phyloP scores from a whole-genome alignment of 345 rosid species.

The Combretum micranthum region DNA sequence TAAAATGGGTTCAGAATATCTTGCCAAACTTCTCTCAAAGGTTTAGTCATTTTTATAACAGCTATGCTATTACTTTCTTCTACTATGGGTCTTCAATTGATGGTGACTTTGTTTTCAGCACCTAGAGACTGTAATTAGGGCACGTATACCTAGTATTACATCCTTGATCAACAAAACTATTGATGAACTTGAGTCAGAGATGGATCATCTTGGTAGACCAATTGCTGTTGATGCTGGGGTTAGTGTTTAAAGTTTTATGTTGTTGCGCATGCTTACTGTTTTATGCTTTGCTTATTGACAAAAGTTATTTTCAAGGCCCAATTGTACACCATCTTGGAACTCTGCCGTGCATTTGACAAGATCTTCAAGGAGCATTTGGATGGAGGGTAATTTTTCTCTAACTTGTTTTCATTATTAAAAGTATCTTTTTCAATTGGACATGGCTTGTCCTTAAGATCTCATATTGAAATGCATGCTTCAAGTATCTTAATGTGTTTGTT shows the following conservation, averaged over 20 bases:
- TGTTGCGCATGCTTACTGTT: constrained; percentile 3
- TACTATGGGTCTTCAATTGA: constrained; percentile 7
- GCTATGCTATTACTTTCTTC: background rate
- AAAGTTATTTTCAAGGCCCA: constrained; percentile 44
- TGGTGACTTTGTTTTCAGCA: constrained; percentile 42
- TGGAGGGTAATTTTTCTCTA: constrained; percentile 60
- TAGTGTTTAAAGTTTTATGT: constrained; percentile 12
- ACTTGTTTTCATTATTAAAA: too few species aligned
- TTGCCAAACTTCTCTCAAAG: constrained; percentile 92
- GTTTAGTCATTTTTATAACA: constrained; percentile 22
- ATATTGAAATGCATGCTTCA: too few species aligned
- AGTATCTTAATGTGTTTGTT: too few species aligned
- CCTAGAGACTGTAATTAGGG: constrained; percentile 77
- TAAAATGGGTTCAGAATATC: constrained; percentile 97
- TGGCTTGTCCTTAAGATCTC: too few species aligned
- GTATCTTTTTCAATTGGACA: too few species aligned
- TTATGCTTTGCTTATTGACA: constrained; percentile 8
- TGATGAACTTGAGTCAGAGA: constrained; percentile 84
- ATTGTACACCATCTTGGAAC: constrained; percentile 65
- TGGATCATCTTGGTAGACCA: constrained; percentile 86
- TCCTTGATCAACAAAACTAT: constrained; percentile 83
- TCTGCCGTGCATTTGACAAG: constrained; percentile 81
- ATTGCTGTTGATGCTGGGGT: constrained; percentile 94
- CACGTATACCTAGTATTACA: constrained; percentile 80
- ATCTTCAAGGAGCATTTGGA: constrained; percentile 91